Evolutionary conservation across 2,329 filamentous ascomycete genomes (phyloP).

Genomic region (Myriosclerotinia duriaeana): DNA sequence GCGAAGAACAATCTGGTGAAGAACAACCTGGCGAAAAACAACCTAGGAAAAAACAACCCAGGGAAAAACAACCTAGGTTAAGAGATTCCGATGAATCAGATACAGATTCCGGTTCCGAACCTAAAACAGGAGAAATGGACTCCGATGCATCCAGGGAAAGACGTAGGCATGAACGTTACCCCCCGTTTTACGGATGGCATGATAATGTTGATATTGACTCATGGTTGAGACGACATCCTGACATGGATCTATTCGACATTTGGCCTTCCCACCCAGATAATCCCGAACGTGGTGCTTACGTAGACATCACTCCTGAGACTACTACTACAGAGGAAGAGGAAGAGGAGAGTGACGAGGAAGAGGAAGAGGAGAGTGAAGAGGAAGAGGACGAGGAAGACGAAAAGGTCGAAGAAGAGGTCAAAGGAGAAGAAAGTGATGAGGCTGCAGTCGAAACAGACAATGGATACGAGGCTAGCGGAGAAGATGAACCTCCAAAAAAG

Average conservation of each 20-base stretch:
- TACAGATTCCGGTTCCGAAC: too few species aligned
- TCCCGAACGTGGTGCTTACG: not conserved
- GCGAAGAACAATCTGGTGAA: too few species aligned
- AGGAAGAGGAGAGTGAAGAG: not conserved
- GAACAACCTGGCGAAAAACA: too few species aligned
- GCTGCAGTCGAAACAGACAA: not conserved
- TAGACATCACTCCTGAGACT: not conserved
- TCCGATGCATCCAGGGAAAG: too few species aligned
- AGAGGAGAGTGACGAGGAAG: not conserved
- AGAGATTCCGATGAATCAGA: too few species aligned
- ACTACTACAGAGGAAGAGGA: not conserved
- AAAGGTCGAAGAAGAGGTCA: not conserved
- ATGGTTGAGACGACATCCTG: not conserved
- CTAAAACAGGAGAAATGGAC: too few species aligned
- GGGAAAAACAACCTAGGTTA: too few species aligned
- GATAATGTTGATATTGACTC: not conserved
- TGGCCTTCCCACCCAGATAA: not conserved
- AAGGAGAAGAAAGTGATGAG: not conserved
- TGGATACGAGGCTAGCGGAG: not conserved
- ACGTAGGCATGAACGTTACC: too few species aligned
- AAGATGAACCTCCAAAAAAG: not conserved
- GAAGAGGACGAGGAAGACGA: not conserved
- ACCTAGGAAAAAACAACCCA: too few species aligned
- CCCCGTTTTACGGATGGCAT: not conserved
- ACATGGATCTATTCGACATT: not conserved